A percentile compares a stretch with the other conserved stretches of the same genome.
Conservation (phyloP, 345 rosid genomes). For the Gossypioides kirkii region DNA sequence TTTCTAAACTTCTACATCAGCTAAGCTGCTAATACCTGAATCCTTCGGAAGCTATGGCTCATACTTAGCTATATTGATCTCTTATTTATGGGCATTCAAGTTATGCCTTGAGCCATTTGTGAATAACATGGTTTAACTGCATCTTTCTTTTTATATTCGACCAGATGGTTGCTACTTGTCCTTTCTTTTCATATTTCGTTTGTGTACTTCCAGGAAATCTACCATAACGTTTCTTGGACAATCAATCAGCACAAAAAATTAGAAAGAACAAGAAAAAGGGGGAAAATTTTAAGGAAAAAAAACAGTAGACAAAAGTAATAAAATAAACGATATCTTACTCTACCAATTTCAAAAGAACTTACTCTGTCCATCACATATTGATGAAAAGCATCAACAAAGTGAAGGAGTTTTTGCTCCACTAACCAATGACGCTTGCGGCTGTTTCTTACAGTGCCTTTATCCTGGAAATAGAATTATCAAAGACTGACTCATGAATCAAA, state of each 20-base stretch:
- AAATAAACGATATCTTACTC: slow-evolving; percentile 44
- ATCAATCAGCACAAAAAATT: not conserved
- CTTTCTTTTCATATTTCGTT: not conserved
- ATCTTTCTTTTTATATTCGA: not conserved
- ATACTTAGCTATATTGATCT: too few species aligned
- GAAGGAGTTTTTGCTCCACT: slow-evolving; percentile 95
- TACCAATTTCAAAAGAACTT: slow-evolving; percentile 51
- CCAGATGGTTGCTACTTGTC: not conserved
- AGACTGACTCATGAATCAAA: slow-evolving; percentile 7
- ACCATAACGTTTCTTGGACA: not conserved
- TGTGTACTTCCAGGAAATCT: not conserved
- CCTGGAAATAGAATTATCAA: slow-evolving; percentile 40
- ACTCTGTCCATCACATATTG: slow-evolving; percentile 99
- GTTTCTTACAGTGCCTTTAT: slow-evolving; percentile 52
- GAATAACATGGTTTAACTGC: not conserved
- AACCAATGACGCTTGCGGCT: slow-evolving; percentile 78
- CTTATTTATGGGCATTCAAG: too few species aligned
- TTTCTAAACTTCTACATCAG: not conserved
- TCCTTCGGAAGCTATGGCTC: not conserved
- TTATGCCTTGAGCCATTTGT: not conserved
- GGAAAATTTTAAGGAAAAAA: not conserved
- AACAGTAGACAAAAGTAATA: not conserved
- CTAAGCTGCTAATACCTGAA: not conserved
- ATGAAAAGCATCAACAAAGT: slow-evolving; percentile 98
- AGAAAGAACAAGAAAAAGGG: not conserved